Base-by-base conservation (phyloP, 129 eudicot genomes). In the Pulicaria dysenterica region DNA sequence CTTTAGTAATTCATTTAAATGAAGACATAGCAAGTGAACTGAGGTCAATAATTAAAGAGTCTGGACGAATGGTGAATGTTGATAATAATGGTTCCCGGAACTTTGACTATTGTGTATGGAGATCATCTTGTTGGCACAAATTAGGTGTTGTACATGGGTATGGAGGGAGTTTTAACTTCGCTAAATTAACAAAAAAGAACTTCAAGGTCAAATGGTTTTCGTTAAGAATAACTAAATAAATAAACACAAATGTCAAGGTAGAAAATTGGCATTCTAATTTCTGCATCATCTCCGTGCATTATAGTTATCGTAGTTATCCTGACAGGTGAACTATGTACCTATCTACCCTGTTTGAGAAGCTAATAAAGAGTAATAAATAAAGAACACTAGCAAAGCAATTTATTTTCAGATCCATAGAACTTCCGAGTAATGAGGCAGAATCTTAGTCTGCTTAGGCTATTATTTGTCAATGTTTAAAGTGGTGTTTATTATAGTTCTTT, bases 341-440 rank as follows among this genome's bases (percentile, higher is more conserved):
- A 61, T 61, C 67, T 61, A 61, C 47, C 40, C 31, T n/a, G 17
- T 61, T 61, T 31, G 3, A 6, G 46, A 61, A 61, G 66, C 67
- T 39, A 39, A 61, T 9, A 14, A 61, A 14, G 47, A 61, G 36
- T n/a, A 14, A 6, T 39, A 13, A 7, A 39, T 46, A 61, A 61
- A 39, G 12, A 61, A n/a, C 67, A n/a, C 31, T 40, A 60, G 66
- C 14, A 8, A n/a, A 9, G 38, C 14, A 73, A 73, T n/a, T 10
- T 40, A 59, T 7, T 11, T 43, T 46, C 10, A 12, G 55, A 8
- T 39, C 47, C 57, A 69, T 8, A 37, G 2, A 10, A 46, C 8
- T 11, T 17, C 6, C n/a, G 45, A 24, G 55, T 64, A 44, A 45
- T 54, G 7, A 40, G 38, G 17, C 5, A 8, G 50, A 42, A 63